Base-by-base conservation (phyloP, 2,329 filamentous ascomycete species). In the Cladosporium austrohemisphaericum region DNA sequence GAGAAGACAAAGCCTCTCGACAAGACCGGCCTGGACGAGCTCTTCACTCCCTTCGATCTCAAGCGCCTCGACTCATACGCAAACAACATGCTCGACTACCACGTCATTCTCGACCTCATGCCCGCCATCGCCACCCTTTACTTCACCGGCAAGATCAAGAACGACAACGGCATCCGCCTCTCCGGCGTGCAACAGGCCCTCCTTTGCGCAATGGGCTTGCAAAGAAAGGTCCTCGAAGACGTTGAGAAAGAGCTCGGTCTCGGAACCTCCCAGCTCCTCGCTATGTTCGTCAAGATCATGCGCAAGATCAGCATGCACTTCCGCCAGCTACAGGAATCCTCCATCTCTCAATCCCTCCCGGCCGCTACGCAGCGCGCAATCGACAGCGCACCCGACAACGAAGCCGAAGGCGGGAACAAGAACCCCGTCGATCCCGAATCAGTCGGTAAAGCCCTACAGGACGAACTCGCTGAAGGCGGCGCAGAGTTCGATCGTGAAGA, bases 211-310 rank as follows among this genome's bases (percentile, higher is more conserved):
- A 82, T 95, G 40, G 93, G 94, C 16, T 73, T 97, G 52, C 94
- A 98, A 69, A 83, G 87, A 57, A 97, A 97, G 73, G 84, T 86
- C 31, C 75, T 98, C 22, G 88, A 93, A 11, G 79, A 80, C 10
- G 72, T 96, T 7, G 85, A 91, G 54, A 82, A 84, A 55, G 93
- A 98, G 63, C 71, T 95, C 3, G 78, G 77, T 6, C 71, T 96
- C 5, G 81, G 81, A 1, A 78, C 81, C 2, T 85, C 83, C 36
- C 93, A 97, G 71, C 74, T 96, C 3, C 76, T 98, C 54, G 91
- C 92, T 53, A 95, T 97, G 86, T 97, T 98, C 69, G 88, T 95
- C 67, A 98, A 98, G 76, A 86, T 95, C 53, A 78, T 96, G 52
- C 83, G 90, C 57, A 97, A 97, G 73, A 79, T 95, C 31, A 86